A percentile compares a stretch with the other conserved stretches of the same genome.
These are phyloP conservation scores for Picea sitchensis DNA, from an alignment of 75 land plant genomes.

Conservation along the genomic window DNA sequence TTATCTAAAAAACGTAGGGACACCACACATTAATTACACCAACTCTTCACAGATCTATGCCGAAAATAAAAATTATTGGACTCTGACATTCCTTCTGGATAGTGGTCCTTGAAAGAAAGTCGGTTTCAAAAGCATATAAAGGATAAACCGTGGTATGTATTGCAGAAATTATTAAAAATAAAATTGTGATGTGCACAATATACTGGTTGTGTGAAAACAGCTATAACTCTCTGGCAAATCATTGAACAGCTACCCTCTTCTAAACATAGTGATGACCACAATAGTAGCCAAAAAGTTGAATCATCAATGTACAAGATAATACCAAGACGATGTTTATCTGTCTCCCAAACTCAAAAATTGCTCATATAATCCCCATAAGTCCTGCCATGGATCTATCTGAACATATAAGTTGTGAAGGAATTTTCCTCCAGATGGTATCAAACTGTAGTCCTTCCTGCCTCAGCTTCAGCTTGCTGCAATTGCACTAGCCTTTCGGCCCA, in stretches of 20 bases:
- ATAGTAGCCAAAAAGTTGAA: background rate
- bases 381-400: background rate
- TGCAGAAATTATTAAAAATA: no score
- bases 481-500: constrained; percentile 76
- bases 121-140: no score
- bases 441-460: constrained; percentile 27
- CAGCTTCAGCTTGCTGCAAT: constrained; percentile 47
- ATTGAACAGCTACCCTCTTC: background rate
- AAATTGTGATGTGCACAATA: background rate
- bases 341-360: background rate
- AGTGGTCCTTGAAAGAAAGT: no score
- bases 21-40: no score
- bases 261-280: background rate
- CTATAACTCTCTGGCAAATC: background rate
- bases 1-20: no score
- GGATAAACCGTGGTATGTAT: no score
- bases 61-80: no score
- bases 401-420: background rate
- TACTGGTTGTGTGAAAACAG: background rate
- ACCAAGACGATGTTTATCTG: background rate
- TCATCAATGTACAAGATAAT: background rate
- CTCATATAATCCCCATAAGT: background rate
- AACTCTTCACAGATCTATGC: no score
- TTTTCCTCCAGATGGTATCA: constrained; percentile 4
- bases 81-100: no score